A percentile compares a stretch with the other conserved stretches of the same genome.
These are phyloP conservation scores for Peltaster fructicola DNA, from an alignment of 2,329 filamentous ascomycete genomes.

Conservation along the genomic window DNA sequence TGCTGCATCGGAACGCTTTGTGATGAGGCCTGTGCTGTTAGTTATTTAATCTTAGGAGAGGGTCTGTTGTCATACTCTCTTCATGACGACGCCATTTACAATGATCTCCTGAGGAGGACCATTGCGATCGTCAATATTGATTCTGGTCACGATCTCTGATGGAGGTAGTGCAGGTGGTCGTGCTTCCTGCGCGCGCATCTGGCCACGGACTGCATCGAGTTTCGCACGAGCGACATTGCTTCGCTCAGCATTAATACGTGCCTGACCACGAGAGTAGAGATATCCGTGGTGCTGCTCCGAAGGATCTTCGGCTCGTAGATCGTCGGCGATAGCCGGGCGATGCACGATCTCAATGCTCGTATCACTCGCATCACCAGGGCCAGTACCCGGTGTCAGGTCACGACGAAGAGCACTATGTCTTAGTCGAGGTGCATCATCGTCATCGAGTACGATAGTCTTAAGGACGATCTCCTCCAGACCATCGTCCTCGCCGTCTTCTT, in stretches of 20 bases:
- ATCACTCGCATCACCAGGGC: conserved; percentile 11
- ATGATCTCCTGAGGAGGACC: too few relatives aligned
- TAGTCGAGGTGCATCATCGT: conserved; percentile 40
- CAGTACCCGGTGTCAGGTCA: conserved; percentile 9
- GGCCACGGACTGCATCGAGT: conserved; percentile 8
- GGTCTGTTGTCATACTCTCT: too few relatives aligned
- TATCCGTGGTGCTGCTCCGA: conserved; percentile 9
- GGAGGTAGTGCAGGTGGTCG: too few relatives aligned
- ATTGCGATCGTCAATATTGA: too few relatives aligned
- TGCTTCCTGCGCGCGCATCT: too few relatives aligned
- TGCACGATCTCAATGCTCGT: conserved; percentile 15
- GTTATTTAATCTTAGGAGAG: too few relatives aligned
- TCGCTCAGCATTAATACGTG: conserved; percentile 5
- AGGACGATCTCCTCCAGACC: conserved; percentile 41
- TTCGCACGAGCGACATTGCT: conserved; percentile 7
- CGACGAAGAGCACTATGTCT: too few relatives aligned
- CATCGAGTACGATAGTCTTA: conserved; percentile 46
- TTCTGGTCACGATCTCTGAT: too few relatives aligned
- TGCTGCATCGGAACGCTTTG: too few relatives aligned
- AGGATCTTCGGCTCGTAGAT: conserved; percentile 14
- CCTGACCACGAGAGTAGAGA: too few relatives aligned
- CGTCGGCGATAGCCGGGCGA: conserved; percentile 10
- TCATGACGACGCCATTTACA: too few relatives aligned
- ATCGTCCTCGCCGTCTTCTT: conserved; percentile 27
- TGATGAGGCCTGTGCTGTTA: too few relatives aligned